These are phyloP conservation scores for Plectranthus barbatus DNA, from an alignment of 257 asterid genomes.

Conservation along the genomic window DNA sequence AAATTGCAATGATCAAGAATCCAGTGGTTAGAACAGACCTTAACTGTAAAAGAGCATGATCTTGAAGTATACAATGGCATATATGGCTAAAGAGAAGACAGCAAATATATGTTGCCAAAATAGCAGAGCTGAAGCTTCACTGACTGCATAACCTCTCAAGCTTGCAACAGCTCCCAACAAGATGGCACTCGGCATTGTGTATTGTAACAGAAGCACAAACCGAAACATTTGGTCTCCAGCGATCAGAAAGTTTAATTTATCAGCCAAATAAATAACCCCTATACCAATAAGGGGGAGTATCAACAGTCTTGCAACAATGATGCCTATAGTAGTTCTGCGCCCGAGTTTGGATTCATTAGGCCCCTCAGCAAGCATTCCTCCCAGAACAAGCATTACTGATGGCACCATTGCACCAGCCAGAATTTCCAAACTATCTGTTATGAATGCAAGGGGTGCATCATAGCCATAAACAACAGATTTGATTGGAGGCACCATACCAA, in stretches of 20 bases:
- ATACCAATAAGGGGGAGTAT: slow-evolving; percentile 67
- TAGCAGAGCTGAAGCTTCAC: slow-evolving; percentile 83
- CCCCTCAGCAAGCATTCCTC: slow-evolving; percentile 97
- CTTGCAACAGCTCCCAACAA: slow-evolving; percentile 89
- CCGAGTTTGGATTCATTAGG: slow-evolving; percentile 79
- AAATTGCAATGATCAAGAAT: not conserved
- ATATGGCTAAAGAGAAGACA: slow-evolving; percentile 56
- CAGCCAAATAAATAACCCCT: slow-evolving; percentile 56
- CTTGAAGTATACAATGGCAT: slow-evolving; percentile 56
- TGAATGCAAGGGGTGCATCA: slow-evolving; percentile 60
- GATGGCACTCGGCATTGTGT: slow-evolving; percentile 83
- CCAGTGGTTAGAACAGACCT: slow-evolving; percentile 19
- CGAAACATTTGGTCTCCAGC: slow-evolving; percentile 63
- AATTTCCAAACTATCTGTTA: slow-evolving; percentile 73
- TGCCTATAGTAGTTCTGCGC: slow-evolving; percentile 53
- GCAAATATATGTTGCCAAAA: slow-evolving; percentile 90
- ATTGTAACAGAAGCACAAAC: slow-evolving; percentile 83
- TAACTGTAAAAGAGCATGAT: slow-evolving; percentile 38
- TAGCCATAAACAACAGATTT: slow-evolving; percentile 61
- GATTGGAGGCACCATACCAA: slow-evolving; percentile 73
- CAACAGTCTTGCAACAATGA: slow-evolving; percentile 61
- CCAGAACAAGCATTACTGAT: slow-evolving; percentile 82
- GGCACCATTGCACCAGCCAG: slow-evolving; percentile 90
- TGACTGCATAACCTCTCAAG: slow-evolving; percentile 77
- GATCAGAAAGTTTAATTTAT: slow-evolving; percentile 37